Evolutionary conservation across 371 early-diverging fungal genomes (phyloP), one percentile per base, ranked within the genome.

Genomic region (Lichtheimia hyalospora): DNA sequence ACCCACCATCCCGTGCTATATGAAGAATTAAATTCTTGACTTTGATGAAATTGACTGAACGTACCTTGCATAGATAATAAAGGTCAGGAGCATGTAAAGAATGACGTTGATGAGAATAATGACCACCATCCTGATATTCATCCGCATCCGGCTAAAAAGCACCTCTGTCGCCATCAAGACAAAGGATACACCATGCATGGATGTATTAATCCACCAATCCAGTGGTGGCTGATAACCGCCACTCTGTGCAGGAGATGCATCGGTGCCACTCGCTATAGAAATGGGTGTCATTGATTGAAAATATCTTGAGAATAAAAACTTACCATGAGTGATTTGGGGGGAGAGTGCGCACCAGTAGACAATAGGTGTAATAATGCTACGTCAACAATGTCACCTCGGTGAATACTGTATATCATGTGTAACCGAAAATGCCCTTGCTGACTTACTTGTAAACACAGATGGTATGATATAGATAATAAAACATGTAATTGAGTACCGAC

Each of bases 131-230:
- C 71, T 62, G 0, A 79, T 73, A 23, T 70, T 52, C 10, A 80
- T 23, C 14, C 70, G 63, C 67, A 82, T 78, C 3, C 83, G 75
- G 44, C 70, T 77, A 27, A 84, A 72, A 16, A 79, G 61, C 5
- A 84, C 71, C 39, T 85, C 83, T 55, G 63, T 62, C 39, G 83
- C 52, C 61, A 82, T 84, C 56, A 74, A 54, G 27, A 74, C 70
- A 25, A 81, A 81, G 4, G 84, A 81, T 1, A 76, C 68, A 23
- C 76, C 83, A 52, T 85, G 86, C 8, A 82, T 77, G 13, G 82
- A 82, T 0, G 55, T 67, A 50, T 75, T 83, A n/a, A 75, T 52
- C 81, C 82, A 85, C 57, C 60, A 61, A 6, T 46, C 48, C 3
- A 68, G 13, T 8, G 66, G 56, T 49, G 13, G 50, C 58, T 28